These are phyloP conservation scores for Diophrys appendiculata DNA, from an alignment of 73 alveolate species.

Conservation along the genomic window DNA sequence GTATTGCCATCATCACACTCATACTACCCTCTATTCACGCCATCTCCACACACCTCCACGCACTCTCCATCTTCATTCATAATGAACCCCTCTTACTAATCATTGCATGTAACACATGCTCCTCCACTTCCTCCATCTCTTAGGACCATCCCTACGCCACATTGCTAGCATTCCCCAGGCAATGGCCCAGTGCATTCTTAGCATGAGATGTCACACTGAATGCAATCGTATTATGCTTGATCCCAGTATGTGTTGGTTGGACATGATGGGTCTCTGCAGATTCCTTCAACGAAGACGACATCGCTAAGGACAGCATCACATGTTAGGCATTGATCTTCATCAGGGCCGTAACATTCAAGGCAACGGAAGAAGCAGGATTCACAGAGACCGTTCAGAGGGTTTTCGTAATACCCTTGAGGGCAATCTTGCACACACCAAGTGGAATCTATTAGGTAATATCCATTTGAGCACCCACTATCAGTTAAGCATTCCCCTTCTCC, in stretches of 20 bases:
- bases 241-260: too few relatives aligned
- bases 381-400: not conserved
- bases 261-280: not conserved
- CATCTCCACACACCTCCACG: not conserved
- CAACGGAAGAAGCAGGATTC: not conserved
- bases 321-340: not conserved
- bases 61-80: not conserved
- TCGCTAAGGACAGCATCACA: not conserved
- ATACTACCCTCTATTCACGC: not conserved
- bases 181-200: too few relatives aligned
- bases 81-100: not conserved
- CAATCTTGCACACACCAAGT: not conserved
- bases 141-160: not conserved
- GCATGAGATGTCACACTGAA: not conserved
- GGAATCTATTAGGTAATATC: too few relatives aligned
- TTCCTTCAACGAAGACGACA: not conserved
- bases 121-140: not conserved
- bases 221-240: not conserved
- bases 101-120: not conserved
- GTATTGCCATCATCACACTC: not conserved
- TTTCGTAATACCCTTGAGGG: not conserved
- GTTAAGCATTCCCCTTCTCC: too few relatives aligned
- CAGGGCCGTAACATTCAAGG: not conserved
- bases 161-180: not conserved
- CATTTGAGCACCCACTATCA: too few relatives aligned